A percentile compares a stretch with the other conserved stretches of the same genome.
phyloP scores from a whole-genome alignment of 2,329 filamentous ascomycete species.

The Ophiosphaerella herpotricha region DNA sequence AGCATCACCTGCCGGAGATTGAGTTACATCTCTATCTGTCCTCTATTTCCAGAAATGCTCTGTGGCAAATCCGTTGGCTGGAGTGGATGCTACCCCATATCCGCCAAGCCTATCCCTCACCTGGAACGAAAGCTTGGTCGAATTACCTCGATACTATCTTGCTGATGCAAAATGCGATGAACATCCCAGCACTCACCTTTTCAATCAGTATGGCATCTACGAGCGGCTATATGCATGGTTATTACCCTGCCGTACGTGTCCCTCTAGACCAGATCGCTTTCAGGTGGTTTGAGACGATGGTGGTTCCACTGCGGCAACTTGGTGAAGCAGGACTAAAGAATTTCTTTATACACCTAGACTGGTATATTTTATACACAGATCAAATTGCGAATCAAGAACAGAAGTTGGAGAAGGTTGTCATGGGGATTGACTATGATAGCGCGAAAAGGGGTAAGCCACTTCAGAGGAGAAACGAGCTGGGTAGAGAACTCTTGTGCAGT shows the following conservation, averaged over 20 bases:
- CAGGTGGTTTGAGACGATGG: slow-evolving; percentile 4
- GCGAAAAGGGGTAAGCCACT: slow-evolving; percentile 3
- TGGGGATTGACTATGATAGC: slow-evolving; percentile 5
- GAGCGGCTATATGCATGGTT: background rate
- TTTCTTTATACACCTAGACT: slow-evolving; percentile 9
- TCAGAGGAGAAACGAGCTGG: too few relatives aligned
- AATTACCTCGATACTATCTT: slow-evolving; percentile 17
- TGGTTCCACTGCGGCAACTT: slow-evolving; percentile 4
- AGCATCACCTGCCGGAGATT: background rate
- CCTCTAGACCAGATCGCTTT: background rate
- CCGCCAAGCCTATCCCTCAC: background rate
- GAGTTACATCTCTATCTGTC: slow-evolving; percentile 15
- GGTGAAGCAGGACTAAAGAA: slow-evolving; percentile 6
- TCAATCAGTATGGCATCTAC: slow-evolving; percentile 7
- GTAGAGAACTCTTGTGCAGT: too few relatives aligned
- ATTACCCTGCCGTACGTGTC: background rate
- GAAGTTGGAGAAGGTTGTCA: slow-evolving; percentile 1
- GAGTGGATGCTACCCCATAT: slow-evolving; percentile 8
- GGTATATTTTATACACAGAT: background rate
- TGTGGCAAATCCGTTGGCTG: slow-evolving; percentile 11
- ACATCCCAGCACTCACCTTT: slow-evolving; percentile 7
- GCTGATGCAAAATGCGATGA: slow-evolving; percentile 14
- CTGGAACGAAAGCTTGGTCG: slow-evolving; percentile 1
- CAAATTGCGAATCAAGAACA: background rate
- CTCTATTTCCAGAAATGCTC: slow-evolving; percentile 6